Conservation (phyloP, 257 asterid genomes). For the Lycium ferocissimum region DNA sequence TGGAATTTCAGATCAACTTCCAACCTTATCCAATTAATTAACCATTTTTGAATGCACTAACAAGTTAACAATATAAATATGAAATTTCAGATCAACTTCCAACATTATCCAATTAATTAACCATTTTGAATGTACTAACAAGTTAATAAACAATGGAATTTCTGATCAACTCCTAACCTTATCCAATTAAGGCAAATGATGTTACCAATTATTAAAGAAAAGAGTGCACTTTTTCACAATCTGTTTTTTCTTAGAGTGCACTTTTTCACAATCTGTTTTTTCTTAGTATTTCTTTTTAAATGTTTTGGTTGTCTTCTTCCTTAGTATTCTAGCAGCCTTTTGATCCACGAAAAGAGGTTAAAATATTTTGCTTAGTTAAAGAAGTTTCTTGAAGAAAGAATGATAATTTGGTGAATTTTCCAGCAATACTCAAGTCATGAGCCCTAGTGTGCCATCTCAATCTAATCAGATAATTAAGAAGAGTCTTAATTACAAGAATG, state of each 20-base stretch:
- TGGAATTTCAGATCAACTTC: not conserved
- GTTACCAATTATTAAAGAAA: not conserved
- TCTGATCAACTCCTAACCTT: not conserved
- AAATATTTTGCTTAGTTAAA: not conserved
- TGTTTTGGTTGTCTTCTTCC: not conserved
- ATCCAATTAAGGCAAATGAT: constrained; percentile 23
- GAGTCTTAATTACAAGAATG: constrained; percentile 31
- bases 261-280: not conserved
- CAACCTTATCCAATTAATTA: not conserved
- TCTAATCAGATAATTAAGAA: not conserved
- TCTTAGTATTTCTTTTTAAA: not conserved
- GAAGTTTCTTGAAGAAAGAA: not conserved
- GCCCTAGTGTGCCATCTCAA: not conserved
- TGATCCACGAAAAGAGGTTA: not conserved
- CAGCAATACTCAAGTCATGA: not conserved
- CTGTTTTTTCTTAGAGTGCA: not conserved
- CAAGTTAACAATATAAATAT: not conserved
- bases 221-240: not conserved
- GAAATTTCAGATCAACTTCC: not conserved
- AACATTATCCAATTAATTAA: not conserved
- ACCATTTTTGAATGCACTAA: not conserved
- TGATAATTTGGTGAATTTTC: not conserved
- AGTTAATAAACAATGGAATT: not conserved
- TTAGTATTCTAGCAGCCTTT: not conserved
- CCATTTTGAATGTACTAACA: not conserved